phyloP scores from a whole-genome alignment of 345 rosid genomes.

The Hibiscus trionum region DNA sequence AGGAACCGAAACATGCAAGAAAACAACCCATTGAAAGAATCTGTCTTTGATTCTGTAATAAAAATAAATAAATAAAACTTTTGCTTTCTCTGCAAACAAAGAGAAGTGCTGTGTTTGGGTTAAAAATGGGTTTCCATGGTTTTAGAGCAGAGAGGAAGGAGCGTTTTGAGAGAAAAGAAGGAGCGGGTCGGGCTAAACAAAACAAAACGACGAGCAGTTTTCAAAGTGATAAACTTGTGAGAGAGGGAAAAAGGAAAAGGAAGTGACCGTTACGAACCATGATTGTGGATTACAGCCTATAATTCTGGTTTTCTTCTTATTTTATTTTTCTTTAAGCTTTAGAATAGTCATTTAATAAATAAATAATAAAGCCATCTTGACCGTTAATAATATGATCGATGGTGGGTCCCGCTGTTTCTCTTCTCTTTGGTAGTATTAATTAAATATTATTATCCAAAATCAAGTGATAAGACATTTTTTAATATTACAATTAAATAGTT shows the following conservation, averaged over 20 bases:
- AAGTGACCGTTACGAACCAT: conserved; percentile 54
- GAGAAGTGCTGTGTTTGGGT: not conserved
- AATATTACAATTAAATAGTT: not conserved
- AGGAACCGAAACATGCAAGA: conserved; percentile 73
- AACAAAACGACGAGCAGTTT: conserved; percentile 22
- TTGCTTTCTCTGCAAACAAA: conserved; percentile 1
- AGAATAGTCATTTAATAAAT: not conserved
- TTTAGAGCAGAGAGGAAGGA: conserved; percentile 16
- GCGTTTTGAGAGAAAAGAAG: conserved; percentile 13
- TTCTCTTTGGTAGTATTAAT: not conserved
- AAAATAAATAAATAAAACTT: not conserved
- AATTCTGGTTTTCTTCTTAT: not conserved
- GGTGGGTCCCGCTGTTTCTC: not conserved
- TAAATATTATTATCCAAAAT: not conserved
- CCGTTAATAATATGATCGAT: conserved; percentile 9
- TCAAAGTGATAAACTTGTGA: not conserved
- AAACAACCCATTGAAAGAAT: conserved; percentile 64
- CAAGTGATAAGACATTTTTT: not conserved
- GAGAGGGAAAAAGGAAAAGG: conserved; percentile 24
- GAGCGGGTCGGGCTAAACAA: conserved; percentile 17
- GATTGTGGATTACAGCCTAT: conserved; percentile 21
- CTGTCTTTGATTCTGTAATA: not conserved
- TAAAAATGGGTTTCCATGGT: conserved; percentile 24
- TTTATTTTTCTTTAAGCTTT: not conserved
- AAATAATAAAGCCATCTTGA: not conserved